phyloP scores from a whole-genome alignment of 2,329 filamentous ascomycete species.

The Colletotrichum shisoi region DNA sequence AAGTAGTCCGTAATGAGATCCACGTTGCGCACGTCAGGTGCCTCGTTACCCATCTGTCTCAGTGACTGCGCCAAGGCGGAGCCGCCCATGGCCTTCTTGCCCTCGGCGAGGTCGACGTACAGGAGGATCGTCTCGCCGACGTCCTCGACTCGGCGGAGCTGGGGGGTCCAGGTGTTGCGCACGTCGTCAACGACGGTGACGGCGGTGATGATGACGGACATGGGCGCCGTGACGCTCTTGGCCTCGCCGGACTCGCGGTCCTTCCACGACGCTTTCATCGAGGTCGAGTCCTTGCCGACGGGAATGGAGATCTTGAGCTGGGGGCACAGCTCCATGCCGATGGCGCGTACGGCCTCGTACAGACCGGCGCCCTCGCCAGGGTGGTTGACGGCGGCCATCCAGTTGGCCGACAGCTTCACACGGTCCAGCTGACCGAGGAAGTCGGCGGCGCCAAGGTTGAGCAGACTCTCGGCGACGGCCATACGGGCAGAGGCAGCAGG shows the following conservation, averaged over 20 bases:
- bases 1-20: constrained; percentile 88
- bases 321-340: constrained; percentile 91
- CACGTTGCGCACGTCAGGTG: constrained; percentile 84
- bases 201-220: constrained; percentile 89
- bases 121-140: constrained; percentile 88
- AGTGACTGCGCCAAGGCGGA: constrained; percentile 92
- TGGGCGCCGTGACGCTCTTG: constrained; percentile 89
- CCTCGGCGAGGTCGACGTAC: constrained; percentile 87
- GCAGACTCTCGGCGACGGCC: constrained; percentile 91
- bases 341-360: constrained; percentile 92
- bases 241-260: constrained; percentile 70
- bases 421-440: constrained; percentile 75
- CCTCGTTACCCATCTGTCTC: constrained; percentile 82
- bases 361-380: constrained; percentile 90
- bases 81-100: constrained; percentile 83
- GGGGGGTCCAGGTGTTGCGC: constrained; percentile 90
- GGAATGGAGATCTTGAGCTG: constrained; percentile 91
- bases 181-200: constrained; percentile 86
- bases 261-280: constrained; percentile 98
- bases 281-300: constrained; percentile 97
- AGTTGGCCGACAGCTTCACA: constrained; percentile 92
- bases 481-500: constrained; percentile 91
- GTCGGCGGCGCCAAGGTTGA: constrained; percentile 86
- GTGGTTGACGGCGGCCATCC: constrained; percentile 97
- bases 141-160: constrained; percentile 81